Conservation (phyloP, 768 basidiomycete genomes). For the Rhodotorula kratochvilovae region DNA sequence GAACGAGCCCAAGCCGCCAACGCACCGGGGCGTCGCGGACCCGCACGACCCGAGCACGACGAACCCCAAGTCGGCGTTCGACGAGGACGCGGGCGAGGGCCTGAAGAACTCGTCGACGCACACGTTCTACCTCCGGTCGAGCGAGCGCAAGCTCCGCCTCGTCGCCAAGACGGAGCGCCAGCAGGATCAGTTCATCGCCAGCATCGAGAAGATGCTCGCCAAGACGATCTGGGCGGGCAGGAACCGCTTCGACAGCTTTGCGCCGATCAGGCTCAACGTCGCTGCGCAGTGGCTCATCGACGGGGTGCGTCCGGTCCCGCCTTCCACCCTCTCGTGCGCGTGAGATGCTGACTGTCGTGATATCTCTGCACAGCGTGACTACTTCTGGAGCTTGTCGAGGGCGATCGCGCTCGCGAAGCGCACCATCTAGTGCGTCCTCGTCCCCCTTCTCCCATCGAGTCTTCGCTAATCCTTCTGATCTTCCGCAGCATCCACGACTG, state of each 20-base stretch:
- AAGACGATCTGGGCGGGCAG: conserved; percentile 69
- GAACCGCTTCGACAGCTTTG: conserved; percentile 90
- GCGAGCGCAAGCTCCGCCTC: conserved; percentile 80
- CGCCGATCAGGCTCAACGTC: conserved; percentile 85
- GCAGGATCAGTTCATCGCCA: conserved; percentile 95
- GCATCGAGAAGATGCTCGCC: conserved; percentile 71
- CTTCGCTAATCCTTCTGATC: neutral
- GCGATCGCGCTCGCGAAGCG: conserved; percentile 78
- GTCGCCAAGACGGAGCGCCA: conserved; percentile 89
- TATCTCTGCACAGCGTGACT: conserved; percentile 72
- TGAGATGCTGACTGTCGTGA: neutral
- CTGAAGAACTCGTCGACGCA: conserved; percentile 74
- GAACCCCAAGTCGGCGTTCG: conserved; percentile 42
- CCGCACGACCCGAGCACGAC: conserved; percentile 52
- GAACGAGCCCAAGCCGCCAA: conserved; percentile 10
- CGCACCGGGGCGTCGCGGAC: conserved; percentile 60
- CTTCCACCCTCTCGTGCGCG: neutral
- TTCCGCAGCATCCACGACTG: conserved; percentile 91
- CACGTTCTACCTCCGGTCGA: conserved; percentile 88
- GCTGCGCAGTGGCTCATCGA: conserved; percentile 98
- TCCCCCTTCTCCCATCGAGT: too few species aligned
- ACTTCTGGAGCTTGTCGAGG: conserved; percentile 93
- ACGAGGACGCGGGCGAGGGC: conserved; percentile 47
- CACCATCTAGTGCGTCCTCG: conserved; percentile 36
- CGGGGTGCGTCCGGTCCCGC: conserved; percentile 59